Conservation (phyloP, 192 early-diverging fungal genomes). For the Chytriomyces hyalinus region DNA sequence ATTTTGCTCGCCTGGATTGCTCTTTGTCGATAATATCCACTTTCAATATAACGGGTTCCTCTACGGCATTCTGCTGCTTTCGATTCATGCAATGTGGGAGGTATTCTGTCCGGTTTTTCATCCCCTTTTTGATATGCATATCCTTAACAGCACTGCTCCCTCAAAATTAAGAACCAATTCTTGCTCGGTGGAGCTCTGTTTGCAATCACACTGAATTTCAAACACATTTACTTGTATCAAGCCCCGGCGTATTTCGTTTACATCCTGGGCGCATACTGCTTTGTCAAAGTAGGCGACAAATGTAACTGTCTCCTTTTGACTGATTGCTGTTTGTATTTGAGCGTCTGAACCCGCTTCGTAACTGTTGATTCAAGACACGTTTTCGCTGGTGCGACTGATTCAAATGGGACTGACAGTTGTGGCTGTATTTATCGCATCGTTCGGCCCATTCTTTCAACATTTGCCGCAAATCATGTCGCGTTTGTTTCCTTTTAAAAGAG, state of each 20-base stretch:
- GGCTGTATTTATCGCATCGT: conserved; percentile 75
- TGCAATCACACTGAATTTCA: conserved; percentile 91
- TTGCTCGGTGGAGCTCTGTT: conserved; percentile 77
- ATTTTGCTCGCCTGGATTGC: conserved; percentile 52
- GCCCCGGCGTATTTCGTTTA: conserved; percentile 94
- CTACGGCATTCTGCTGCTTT: conserved; percentile 84
- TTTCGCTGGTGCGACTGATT: conserved; percentile 55
- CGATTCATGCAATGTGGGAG: conserved; percentile 74
- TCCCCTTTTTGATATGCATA: neutral
- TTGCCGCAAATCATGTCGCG: conserved; percentile 77
- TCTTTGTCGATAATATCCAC: conserved; percentile 94
- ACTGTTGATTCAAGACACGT: conserved; percentile 12
- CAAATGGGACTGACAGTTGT: conserved; percentile 68
- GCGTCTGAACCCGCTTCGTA: conserved; percentile 1
- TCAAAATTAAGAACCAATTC: conserved; percentile 50
- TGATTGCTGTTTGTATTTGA: conserved; percentile 1
- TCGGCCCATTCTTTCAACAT: conserved; percentile 84
- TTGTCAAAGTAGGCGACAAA: conserved; percentile 32
- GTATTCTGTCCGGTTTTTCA: conserved; percentile 34
- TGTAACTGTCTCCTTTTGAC: neutral
- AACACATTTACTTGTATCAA: conserved; percentile 90
- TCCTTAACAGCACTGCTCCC: neutral
- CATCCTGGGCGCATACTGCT: conserved; percentile 80
- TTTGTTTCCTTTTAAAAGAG: conserved; percentile 96
- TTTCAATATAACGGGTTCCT: conserved; percentile 95